These are phyloP conservation scores for Phytophthora citrophthora DNA, from an alignment of 352 stramenopile genomes.

Conservation along the genomic window DNA sequence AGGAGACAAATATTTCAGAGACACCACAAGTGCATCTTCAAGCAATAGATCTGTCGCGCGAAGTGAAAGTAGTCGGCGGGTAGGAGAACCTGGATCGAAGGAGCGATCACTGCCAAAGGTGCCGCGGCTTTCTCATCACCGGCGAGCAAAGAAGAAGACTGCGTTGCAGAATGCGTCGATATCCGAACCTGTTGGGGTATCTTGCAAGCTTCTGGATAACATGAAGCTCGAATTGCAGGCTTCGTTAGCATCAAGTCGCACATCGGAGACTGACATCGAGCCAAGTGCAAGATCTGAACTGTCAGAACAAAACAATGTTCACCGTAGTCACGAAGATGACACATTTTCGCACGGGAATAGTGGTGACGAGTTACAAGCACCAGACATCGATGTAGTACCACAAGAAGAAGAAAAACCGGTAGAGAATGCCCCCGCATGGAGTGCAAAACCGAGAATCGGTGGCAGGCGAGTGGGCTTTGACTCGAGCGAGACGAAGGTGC, in stretches of 20 bases:
- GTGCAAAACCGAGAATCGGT: slow-evolving; percentile 49
- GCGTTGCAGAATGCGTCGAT: slow-evolving; percentile 43
- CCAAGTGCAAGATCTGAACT: slow-evolving; percentile 1
- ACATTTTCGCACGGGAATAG: slow-evolving; percentile 5
- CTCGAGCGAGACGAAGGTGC: slow-evolving; percentile 78
- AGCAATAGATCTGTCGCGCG: slow-evolving; percentile 22
- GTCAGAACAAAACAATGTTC: slow-evolving; percentile 1
- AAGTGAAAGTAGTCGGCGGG: slow-evolving; percentile 32
- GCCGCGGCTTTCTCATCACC: slow-evolving; percentile 35
- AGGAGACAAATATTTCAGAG: slow-evolving; percentile 45
- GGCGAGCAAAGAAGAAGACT: slow-evolving; percentile 39
- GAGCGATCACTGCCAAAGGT: slow-evolving; percentile 50
- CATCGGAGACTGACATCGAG: slow-evolving; percentile 21
- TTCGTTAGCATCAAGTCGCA: slow-evolving; percentile 42
- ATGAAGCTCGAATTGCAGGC: slow-evolving; percentile 76
- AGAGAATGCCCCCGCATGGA: slow-evolving; percentile 47
- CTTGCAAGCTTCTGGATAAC: slow-evolving; percentile 60
- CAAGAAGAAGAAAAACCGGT: slow-evolving; percentile 2
- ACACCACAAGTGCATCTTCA: slow-evolving; percentile 9
- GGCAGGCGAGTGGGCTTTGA: slow-evolving; percentile 69
- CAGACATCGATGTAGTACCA: slow-evolving; percentile 11
- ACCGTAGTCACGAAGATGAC: slow-evolving; percentile 4
- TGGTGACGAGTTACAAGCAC: slow-evolving; percentile 1
- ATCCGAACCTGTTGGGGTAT: slow-evolving; percentile 62
- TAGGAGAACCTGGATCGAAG: slow-evolving; percentile 35